Percentiles rank a stretch among this genome's conserved stretches.
Evolutionary conservation across 495 filamentous ascomycete genomes (phyloP).

Genomic region (Penicillium cosmopolitanum): DNA sequence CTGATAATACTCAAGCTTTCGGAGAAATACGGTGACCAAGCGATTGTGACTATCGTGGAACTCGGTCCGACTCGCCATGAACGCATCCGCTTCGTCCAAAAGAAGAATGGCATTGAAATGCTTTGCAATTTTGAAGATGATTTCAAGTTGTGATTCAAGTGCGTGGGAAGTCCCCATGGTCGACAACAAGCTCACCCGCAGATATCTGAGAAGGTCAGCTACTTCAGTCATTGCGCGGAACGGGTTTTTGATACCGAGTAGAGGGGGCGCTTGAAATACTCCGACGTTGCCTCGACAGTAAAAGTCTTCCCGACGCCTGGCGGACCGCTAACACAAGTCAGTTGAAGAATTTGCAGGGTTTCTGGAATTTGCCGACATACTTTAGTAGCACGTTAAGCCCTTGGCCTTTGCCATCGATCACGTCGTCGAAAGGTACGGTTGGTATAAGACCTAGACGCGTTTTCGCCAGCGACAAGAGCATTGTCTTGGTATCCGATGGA

Average conservation of each 20-base stretch:
- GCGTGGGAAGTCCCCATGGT: conserved; percentile 18
- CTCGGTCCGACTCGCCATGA: conserved; percentile 32
- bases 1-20: conserved; percentile 60
- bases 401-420: conserved; percentile 30
- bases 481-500: conserved; percentile 27
- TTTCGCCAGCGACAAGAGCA: conserved; percentile 30
- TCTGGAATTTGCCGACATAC: too few relatives aligned
- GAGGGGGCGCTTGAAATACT: conserved; percentile 32
- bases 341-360: too few relatives aligned
- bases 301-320: conserved; percentile 41
- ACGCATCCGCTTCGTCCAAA: conserved; percentile 52
- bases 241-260: conserved; percentile 25
- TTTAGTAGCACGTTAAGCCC: conserved; percentile 10
- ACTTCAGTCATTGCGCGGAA: too few relatives aligned
- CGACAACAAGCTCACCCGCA: too few relatives aligned
- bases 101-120: conserved; percentile 39
- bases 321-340: conserved; percentile 25
- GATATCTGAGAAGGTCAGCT: too few relatives aligned
- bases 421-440: conserved; percentile 29
- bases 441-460: conserved; percentile 27
- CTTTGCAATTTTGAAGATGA: conserved; percentile 31
- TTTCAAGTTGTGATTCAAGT: conserved; percentile 26
- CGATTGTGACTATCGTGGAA: conserved; percentile 23
- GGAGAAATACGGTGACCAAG: conserved; percentile 44
- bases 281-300: conserved; percentile 36